phyloP scores from a whole-genome alignment of 2,329 filamentous ascomycete species.

The Scortechinia acanthostroma region DNA sequence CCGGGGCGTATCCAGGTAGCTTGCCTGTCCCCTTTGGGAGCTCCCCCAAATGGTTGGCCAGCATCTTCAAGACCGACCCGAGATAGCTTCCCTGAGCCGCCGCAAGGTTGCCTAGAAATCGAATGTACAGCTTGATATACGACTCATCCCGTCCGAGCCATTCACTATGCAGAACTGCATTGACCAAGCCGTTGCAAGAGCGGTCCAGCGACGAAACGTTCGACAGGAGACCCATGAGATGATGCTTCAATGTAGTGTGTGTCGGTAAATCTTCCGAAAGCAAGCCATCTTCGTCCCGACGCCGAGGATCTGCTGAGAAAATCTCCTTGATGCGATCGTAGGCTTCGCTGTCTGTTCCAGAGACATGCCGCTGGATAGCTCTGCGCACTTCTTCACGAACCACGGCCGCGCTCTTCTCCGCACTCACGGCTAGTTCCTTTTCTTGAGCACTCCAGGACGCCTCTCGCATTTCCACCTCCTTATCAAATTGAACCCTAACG shows the following conservation, averaged over 20 bases:
- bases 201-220: constrained; percentile 52
- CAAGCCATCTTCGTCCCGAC: constrained; percentile 34
- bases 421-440: no score
- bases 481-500: not conserved
- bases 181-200: constrained; percentile 50
- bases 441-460: no score
- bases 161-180: constrained; percentile 47
- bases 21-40: constrained; percentile 34
- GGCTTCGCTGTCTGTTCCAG: constrained; percentile 37
- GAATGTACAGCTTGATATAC: constrained; percentile 61
- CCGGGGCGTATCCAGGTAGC: constrained; percentile 43
- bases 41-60: constrained; percentile 70
- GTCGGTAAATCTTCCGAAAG: constrained; percentile 34
- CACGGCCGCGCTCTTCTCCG: not conserved
- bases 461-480: not conserved
- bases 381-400: not conserved
- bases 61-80: constrained; percentile 67
- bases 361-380: not conserved
- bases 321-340: constrained; percentile 55
- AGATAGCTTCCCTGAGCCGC: constrained; percentile 79
- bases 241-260: constrained; percentile 34
- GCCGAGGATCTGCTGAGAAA: constrained; percentile 40
- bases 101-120: constrained; percentile 66
- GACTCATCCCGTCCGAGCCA: constrained; percentile 60
- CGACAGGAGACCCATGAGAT: constrained; percentile 55